Conservation (phyloP, 495 filamentous ascomycete genomes). For the Pyrenula aspistea region DNA sequence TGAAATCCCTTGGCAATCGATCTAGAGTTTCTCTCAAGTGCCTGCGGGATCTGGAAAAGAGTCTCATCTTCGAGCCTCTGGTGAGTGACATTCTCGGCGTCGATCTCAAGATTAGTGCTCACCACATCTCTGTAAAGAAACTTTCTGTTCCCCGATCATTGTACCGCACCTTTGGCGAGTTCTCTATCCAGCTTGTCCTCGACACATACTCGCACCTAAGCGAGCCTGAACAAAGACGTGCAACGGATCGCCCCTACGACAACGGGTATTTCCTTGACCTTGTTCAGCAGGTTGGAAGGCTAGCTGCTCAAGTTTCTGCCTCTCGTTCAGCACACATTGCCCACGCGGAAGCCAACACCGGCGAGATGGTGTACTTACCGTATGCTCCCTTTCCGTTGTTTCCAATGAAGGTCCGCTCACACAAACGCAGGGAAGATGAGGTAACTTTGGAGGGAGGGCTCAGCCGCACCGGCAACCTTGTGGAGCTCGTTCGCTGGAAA, state of each 20-base stretch:
- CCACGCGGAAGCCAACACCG: slow-evolving; percentile 14
- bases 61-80: slow-evolving; percentile 70
- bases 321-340: slow-evolving; percentile 11
- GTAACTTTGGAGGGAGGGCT: slow-evolving; percentile 66
- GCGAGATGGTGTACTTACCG: slow-evolving; percentile 25
- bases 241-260: slow-evolving; percentile 76
- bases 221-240: slow-evolving; percentile 69
- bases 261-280: slow-evolving; percentile 91
- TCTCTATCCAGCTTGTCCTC: slow-evolving; percentile 74
- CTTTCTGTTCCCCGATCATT: slow-evolving; percentile 51
- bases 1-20: slow-evolving; percentile 60
- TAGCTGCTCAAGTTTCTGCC: slow-evolving; percentile 50
- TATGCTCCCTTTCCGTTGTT: slow-evolving; percentile 19
- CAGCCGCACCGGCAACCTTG: slow-evolving; percentile 61
- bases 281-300: slow-evolving; percentile 68
- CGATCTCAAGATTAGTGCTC: slow-evolving; percentile 44
- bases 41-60: slow-evolving; percentile 83
- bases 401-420: neutral
- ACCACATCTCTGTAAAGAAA: slow-evolving; percentile 58
- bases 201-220: slow-evolving; percentile 67
- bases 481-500: slow-evolving; percentile 66
- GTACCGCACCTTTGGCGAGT: slow-evolving; percentile 77
- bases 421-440: neutral
- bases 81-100: slow-evolving; percentile 51
- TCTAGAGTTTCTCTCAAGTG: slow-evolving; percentile 75